Conservation (phyloP, 2,329 filamentous ascomycete species). For the Diaporthe australafricana region DNA sequence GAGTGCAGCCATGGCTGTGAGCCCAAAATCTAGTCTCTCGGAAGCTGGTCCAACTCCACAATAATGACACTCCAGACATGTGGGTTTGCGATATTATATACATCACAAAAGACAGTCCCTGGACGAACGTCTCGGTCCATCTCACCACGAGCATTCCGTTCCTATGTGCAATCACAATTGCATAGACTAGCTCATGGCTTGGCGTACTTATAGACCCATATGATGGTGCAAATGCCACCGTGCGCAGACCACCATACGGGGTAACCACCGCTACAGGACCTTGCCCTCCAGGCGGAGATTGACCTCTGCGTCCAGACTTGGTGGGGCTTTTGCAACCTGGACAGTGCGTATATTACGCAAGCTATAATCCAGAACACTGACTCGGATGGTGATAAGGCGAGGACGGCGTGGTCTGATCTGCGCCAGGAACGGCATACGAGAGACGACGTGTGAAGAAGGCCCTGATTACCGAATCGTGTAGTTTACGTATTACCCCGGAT, state of each 20-base stretch:
- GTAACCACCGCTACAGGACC: neutral
- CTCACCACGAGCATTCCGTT: constrained; percentile 13
- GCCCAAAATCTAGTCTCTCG: neutral
- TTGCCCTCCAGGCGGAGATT: neutral
- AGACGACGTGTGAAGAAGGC: neutral
- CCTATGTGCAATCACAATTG: neutral
- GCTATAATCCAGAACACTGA: neutral
- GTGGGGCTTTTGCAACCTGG: neutral
- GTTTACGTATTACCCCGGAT: constrained; percentile 6
- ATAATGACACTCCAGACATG: neutral
- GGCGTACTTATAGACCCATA: neutral
- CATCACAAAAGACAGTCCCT: neutral
- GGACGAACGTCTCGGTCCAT: neutral
- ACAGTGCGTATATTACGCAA: neutral
- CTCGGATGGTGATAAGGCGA: neutral
- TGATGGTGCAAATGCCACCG: neutral
- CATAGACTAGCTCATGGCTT: neutral
- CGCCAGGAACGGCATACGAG: neutral
- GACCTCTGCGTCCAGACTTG: neutral
- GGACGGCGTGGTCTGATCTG: too few species aligned
- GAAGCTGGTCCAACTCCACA: neutral
- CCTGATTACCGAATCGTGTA: too few species aligned
- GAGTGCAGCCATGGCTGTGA: neutral
- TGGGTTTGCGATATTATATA: neutral
- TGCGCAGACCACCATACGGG: neutral